These are phyloP conservation scores for Pinguiococcus pyrenoidosus DNA, from an alignment of 108 stramenopile species.

Conservation along the genomic window DNA sequence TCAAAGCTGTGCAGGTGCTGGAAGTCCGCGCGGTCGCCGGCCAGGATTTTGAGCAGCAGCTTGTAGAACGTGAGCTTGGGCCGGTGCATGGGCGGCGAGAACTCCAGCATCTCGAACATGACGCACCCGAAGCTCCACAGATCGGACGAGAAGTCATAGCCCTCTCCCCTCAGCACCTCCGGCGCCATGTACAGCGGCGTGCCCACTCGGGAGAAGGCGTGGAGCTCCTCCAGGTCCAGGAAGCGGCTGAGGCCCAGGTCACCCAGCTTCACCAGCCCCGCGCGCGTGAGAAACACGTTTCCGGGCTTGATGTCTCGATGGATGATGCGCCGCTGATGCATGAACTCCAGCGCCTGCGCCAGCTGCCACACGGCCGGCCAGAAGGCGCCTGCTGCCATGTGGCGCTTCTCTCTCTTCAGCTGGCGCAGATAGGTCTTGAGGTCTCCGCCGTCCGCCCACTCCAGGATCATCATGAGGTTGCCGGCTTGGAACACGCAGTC, in stretches of 20 bases:
- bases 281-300: conserved; percentile 1
- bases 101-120: conserved; percentile 36
- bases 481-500: too few species aligned
- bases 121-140: conserved; percentile 40
- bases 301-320: conserved; percentile 37
- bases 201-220: conserved; percentile 27
- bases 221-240: neutral
- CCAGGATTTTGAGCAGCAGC: too few species aligned
- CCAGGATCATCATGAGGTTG: conserved; percentile 16
- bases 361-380: conserved; percentile 10
- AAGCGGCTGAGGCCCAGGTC: neutral
- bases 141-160: conserved; percentile 29
- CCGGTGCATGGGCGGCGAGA: too few species aligned
- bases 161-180: conserved; percentile 19
- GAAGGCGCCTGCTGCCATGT: neutral
- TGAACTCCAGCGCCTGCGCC: conserved; percentile 35
- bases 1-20: too few species aligned
- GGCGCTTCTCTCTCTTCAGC: too few species aligned
- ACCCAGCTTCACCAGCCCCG: conserved; percentile 4
- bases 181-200: conserved; percentile 39
- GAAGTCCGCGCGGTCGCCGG: too few species aligned
- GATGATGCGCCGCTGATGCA: conserved; percentile 46
- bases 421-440: conserved; percentile 2
- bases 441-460: conserved; percentile 22
- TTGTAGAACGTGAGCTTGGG: too few species aligned